Percentiles rank a stretch among this genome's conserved stretches.
Evolutionary conservation across 2,329 filamentous ascomycete genomes (phyloP).

Genomic region (Simplicillium aogashimaense): DNA sequence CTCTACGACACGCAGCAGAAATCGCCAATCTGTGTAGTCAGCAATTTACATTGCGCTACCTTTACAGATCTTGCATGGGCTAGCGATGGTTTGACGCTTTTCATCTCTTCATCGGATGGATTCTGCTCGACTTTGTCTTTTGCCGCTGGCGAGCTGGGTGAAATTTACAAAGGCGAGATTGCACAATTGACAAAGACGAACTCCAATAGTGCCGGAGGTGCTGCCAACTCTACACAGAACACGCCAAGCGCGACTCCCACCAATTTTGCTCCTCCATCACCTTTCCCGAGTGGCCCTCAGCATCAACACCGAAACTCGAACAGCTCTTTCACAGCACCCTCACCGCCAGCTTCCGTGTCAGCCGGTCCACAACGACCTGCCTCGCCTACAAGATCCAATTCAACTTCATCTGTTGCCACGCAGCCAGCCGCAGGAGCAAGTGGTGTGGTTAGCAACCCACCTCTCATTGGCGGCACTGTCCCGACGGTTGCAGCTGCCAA

Average conservation of each 20-base stretch:
- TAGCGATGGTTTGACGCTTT: conserved; percentile 45
- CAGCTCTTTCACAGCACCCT: conserved; percentile 48
- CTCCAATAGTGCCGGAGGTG: too few species aligned
- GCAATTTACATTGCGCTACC: conserved; percentile 93
- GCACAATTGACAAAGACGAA: conserved; percentile 30
- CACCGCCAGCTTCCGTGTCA: conserved; percentile 43
- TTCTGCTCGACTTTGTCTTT: conserved; percentile 94
- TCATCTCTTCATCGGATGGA: conserved; percentile 96
- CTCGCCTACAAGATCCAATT: conserved; percentile 79
- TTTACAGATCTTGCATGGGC: conserved; percentile 90
- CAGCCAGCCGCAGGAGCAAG: conserved; percentile 38
- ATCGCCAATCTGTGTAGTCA: conserved; percentile 86
- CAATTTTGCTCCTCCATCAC: conserved; percentile 52
- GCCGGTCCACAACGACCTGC: conserved; percentile 57
- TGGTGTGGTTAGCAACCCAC: conserved; percentile 63
- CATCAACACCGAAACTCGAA: conserved; percentile 49
- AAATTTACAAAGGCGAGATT: conserved; percentile 63
- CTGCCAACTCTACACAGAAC: conserved; percentile 46
- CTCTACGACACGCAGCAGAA: conserved; percentile 97
- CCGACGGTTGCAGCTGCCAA: conserved; percentile 68
- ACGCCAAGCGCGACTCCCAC: conserved; percentile 66
- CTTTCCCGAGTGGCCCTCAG: conserved; percentile 35
- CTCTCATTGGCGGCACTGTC: conserved; percentile 66
- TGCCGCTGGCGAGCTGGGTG: conserved; percentile 70
- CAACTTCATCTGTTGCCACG: conserved; percentile 69